These are phyloP conservation scores for Sporothrix sp. DNA, from an alignment of 2,329 filamentous ascomycete genomes.

Conservation along the genomic window DNA sequence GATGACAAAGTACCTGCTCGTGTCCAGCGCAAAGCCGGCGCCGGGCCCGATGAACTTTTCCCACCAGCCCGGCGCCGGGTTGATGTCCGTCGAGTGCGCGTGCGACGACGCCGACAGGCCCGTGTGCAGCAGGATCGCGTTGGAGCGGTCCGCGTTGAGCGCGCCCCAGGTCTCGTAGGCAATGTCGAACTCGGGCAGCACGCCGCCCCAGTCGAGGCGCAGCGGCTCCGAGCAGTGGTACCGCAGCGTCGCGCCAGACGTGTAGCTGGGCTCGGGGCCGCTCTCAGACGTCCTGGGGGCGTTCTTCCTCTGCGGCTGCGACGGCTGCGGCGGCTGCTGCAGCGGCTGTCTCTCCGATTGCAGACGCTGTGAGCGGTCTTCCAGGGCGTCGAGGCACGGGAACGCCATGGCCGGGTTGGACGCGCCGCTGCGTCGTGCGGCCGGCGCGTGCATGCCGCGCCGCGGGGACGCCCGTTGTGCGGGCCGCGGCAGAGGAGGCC, in stretches of 20 bases:
- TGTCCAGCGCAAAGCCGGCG: constrained; percentile 60
- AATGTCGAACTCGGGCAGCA: constrained; percentile 78
- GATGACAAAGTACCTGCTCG: constrained; percentile 82
- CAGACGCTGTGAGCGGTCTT: constrained; percentile 51
- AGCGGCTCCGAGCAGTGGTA: constrained; percentile 68
- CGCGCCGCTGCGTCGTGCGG: constrained; percentile 30
- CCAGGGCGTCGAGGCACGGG: constrained; percentile 78
- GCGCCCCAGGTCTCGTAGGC: constrained; percentile 90
- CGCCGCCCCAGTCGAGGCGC: constrained; percentile 86
- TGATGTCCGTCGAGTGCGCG: constrained; percentile 79
- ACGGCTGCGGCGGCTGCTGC: constrained; percentile 25
- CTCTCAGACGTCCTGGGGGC: constrained; percentile 45
- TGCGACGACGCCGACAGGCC: constrained; percentile 96
- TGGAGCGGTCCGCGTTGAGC: constrained; percentile 70
- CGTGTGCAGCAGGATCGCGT: constrained; percentile 86
- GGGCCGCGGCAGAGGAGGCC: neutral
- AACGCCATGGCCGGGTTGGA: constrained; percentile 84
- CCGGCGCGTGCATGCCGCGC: constrained; percentile 18
- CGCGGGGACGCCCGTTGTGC: too few relatives aligned
- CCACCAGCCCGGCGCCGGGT: constrained; percentile 93
- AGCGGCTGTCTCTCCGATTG: constrained; percentile 51
- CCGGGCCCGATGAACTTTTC: constrained; percentile 94
- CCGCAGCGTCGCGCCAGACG: constrained; percentile 69
- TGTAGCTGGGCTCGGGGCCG: constrained; percentile 91
- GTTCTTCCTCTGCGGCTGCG: too few relatives aligned